Evolutionary conservation across 352 stramenopile species (phyloP).

Genomic region (Phytophthora agathidicida): DNA sequence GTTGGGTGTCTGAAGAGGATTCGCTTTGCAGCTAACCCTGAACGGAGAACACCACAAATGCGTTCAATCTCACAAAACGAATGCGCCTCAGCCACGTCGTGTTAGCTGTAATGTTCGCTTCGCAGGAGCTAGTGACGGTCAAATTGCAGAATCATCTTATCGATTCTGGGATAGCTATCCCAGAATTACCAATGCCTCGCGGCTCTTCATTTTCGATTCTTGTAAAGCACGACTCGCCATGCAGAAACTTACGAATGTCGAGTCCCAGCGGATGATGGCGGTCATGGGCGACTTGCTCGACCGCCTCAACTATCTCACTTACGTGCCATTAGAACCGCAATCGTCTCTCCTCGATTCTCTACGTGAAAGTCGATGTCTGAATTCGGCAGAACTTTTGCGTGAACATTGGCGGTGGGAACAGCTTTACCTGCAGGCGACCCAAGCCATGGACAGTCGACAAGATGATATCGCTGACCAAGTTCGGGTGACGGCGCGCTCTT

Average conservation of each 20-base stretch:
- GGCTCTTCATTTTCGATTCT: constrained; percentile 17
- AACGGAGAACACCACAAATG: too few species aligned
- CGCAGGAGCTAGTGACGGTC: too few species aligned
- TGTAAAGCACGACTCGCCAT: constrained; percentile 33
- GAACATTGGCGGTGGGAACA: constrained; percentile 86
- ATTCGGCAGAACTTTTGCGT: constrained; percentile 63
- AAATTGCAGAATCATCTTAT: too few species aligned
- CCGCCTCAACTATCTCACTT: constrained; percentile 86
- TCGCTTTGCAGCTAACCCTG: too few species aligned
- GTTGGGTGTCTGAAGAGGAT: too few species aligned
- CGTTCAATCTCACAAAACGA: too few species aligned
- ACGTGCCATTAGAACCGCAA: constrained; percentile 74
- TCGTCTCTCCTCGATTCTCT: constrained; percentile 57
- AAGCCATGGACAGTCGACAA: constrained; percentile 61
- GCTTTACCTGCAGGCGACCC: constrained; percentile 62
- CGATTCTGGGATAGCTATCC: not conserved
- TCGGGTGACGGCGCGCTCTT: constrained; percentile 56
- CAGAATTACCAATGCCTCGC: too few species aligned
- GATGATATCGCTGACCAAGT: constrained; percentile 85
- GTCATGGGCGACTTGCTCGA: constrained; percentile 88
- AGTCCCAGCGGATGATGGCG: constrained; percentile 89
- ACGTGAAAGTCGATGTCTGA: constrained; percentile 66
- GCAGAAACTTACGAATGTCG: constrained; percentile 90
- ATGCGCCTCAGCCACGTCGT: too few species aligned
- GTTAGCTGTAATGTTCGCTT: too few species aligned